phyloP scores from a whole-genome alignment of 1,284 basidiomycete genomes.

The Tilletia horrida region DNA sequence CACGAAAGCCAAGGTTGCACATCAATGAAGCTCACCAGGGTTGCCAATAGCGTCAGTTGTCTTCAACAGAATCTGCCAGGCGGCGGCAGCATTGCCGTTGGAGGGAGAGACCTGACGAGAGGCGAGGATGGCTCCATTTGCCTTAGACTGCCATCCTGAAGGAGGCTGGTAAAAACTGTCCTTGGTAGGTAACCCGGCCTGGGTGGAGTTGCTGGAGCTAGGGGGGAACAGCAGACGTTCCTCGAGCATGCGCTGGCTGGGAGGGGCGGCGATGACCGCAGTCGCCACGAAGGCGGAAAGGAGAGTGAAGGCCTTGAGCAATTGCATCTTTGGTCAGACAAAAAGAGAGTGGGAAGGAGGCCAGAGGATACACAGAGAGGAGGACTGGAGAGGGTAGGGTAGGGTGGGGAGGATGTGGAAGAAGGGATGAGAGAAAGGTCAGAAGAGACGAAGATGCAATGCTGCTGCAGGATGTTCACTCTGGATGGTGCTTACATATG shows the following conservation, averaged over 20 bases:
- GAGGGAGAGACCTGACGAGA: constrained; percentile 12
- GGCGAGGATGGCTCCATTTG: constrained; percentile 11
- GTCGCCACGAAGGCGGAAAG: constrained; percentile 8
- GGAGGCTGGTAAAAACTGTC: constrained; percentile 16
- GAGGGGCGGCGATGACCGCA: not conserved
- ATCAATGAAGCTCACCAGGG: constrained; percentile 5
- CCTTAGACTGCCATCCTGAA: constrained; percentile 2
- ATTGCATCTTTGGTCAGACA: not conserved
- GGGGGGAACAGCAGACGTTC: not conserved
- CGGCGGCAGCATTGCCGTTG: not conserved
- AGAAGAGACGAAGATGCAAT: not conserved
- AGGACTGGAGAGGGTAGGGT: not conserved
- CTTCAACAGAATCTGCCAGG: constrained; percentile 39
- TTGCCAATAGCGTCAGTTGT: constrained; percentile 27
- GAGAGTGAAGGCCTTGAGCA: not conserved
- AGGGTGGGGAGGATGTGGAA: not conserved
- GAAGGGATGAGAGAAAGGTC: constrained; percentile 2
- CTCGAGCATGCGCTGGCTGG: constrained; percentile 1
- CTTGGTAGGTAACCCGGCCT: not conserved
- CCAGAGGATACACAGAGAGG: not conserved
- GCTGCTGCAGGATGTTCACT: too few species aligned
- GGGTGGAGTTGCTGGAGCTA: not conserved
- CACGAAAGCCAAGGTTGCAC: too few species aligned
- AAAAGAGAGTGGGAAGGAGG: not conserved
- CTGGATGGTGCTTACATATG: too few species aligned